These are phyloP conservation scores for Alternaria sp. DNA, from an alignment of 2,329 filamentous ascomycete species.

Conservation along the genomic window DNA sequence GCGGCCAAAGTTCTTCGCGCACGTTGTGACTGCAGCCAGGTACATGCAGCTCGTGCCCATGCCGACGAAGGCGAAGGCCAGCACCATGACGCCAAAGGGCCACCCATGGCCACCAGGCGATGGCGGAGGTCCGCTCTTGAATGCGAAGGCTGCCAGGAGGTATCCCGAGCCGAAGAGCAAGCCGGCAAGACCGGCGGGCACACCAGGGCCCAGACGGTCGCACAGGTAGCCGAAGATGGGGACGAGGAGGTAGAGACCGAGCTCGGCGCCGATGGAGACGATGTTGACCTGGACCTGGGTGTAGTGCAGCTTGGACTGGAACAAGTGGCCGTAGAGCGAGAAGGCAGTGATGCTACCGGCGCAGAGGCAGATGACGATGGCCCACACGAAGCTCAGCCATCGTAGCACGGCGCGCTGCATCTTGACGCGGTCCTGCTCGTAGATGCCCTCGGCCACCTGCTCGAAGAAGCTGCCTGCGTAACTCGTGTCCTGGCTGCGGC, in stretches of 20 bases:
- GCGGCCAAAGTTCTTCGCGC: constrained; percentile 96
- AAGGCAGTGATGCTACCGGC: constrained; percentile 93
- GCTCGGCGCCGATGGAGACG: constrained; percentile 83
- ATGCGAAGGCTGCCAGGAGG: constrained; percentile 80
- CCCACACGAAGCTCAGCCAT: constrained; percentile 67
- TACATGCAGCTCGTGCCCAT: constrained; percentile 89
- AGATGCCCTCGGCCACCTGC: constrained; percentile 68
- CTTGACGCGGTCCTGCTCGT: constrained; percentile 63
- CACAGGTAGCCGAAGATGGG: constrained; percentile 89
- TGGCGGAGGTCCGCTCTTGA: constrained; percentile 66
- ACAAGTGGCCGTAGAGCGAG: constrained; percentile 89
- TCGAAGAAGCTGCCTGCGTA: constrained; percentile 65
- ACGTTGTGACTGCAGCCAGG: constrained; percentile 87
- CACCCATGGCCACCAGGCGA: constrained; percentile 64
- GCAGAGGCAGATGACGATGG: constrained; percentile 72
- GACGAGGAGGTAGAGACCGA: constrained; percentile 92
- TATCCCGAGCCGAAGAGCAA: constrained; percentile 83
- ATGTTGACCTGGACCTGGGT: constrained; percentile 91
- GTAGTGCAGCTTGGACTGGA: constrained; percentile 87
- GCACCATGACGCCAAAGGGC: constrained; percentile 83
- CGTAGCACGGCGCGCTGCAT: constrained; percentile 63
- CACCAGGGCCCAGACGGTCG: constrained; percentile 83
- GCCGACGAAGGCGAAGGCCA: constrained; percentile 84
- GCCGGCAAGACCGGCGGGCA: constrained; percentile 76
- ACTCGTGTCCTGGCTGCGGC: constrained; percentile 55